These are phyloP conservation scores for Ceratocystis cubensis DNA, from an alignment of 2,329 filamentous ascomycete genomes.

Conservation along the genomic window DNA sequence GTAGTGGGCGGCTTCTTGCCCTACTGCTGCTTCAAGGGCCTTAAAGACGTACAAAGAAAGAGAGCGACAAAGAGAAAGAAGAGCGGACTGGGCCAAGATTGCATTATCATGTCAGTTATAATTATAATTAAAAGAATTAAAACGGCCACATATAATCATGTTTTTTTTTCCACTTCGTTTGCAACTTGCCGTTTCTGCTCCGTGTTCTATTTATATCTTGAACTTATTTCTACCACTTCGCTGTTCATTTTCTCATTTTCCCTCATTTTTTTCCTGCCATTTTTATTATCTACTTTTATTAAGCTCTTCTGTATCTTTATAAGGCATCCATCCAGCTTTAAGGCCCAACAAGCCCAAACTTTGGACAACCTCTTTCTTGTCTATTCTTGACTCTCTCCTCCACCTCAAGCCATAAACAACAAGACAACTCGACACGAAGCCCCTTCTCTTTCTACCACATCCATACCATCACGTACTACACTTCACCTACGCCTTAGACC, in stretches of 20 bases:
- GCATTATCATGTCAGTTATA: neutral
- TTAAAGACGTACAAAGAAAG: too few relatives aligned
- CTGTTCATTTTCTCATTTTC: neutral
- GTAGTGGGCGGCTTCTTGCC: too few relatives aligned
- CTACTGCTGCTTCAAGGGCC: too few relatives aligned
- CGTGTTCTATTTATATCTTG: neutral
- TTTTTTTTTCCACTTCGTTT: too few relatives aligned
- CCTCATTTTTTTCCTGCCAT: neutral
- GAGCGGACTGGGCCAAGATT: too few relatives aligned
- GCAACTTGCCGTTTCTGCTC: neutral
- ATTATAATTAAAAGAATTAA: too few relatives aligned
- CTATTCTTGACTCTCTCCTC: conserved; percentile 4
- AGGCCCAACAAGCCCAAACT: neutral
- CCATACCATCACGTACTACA: too few relatives aligned
- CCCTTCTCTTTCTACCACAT: neutral
- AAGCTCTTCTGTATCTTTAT: conserved; percentile 8
- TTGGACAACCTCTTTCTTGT: neutral
- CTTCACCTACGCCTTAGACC: too few relatives aligned
- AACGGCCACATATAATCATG: too few relatives aligned
- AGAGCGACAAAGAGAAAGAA: neutral
- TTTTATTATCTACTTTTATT: neutral
- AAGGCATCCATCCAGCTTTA: neutral
- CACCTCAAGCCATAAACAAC: neutral
- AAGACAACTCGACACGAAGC: neutral
- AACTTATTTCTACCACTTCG: neutral